These are phyloP conservation scores for Endocladia muricata DNA, from an alignment of 31 red algal genomes.

Conservation along the genomic window DNA sequence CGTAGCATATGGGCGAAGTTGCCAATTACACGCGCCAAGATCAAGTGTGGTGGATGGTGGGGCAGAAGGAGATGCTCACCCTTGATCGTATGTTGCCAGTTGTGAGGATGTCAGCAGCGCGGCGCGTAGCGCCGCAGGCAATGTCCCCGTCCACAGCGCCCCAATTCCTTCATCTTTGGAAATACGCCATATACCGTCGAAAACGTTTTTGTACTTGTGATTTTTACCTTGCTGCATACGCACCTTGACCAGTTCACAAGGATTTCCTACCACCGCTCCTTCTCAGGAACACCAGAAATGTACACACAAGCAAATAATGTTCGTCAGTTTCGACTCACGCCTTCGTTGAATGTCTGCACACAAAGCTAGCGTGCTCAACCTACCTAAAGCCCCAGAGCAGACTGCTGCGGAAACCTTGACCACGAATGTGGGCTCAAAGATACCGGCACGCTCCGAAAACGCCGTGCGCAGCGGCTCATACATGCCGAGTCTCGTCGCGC, in stretches of 20 bases:
- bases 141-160: conserved; percentile 70
- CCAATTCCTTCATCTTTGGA: conserved; percentile 46
- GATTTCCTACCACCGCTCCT: conserved; percentile 80
- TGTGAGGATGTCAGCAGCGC: conserved; percentile 68
- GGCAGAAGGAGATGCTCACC: conserved; percentile 15
- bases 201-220: conserved; percentile 49
- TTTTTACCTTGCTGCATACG: conserved; percentile 79
- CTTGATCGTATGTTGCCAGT: conserved; percentile 81
- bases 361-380: background rate
- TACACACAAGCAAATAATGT: too few relatives aligned
- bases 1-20: background rate
- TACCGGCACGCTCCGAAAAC: conserved; percentile 15
- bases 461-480: conserved; percentile 79
- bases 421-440: conserved; percentile 30
- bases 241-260: conserved; percentile 87
- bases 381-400: conserved; percentile 50
- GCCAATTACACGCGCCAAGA: too few relatives aligned
- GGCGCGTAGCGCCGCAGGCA: conserved; percentile 62
- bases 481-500: conserved; percentile 72
- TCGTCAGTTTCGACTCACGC: too few relatives aligned
- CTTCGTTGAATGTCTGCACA: too few relatives aligned
- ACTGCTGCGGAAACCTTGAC: conserved; percentile 58
- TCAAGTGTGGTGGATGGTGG: background rate
- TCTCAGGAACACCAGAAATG: background rate
- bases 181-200: conserved; percentile 62